phyloP scores from a whole-genome alignment of 139 green algal species.

The Nannochloris sp. region DNA sequence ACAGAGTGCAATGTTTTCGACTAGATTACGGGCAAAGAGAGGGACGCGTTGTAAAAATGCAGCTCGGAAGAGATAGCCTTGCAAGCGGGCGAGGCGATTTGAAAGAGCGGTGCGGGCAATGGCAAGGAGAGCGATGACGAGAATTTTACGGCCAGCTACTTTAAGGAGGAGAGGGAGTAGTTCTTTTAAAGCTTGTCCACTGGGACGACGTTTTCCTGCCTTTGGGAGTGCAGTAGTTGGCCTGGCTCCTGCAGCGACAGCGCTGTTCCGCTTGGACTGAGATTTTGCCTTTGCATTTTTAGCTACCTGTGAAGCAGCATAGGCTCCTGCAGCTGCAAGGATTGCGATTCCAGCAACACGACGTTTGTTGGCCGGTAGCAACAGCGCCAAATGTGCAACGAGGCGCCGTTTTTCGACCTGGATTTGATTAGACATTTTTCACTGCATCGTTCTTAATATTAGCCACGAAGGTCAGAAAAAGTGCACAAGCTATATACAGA shows the following conservation, averaged over 20 bases:
- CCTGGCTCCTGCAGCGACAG: background rate
- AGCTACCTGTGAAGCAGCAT: background rate
- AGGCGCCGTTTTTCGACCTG: background rate
- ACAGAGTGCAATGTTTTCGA: conserved; percentile 61
- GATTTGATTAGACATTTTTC: background rate
- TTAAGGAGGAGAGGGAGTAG: conserved; percentile 38
- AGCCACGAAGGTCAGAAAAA: too few species aligned
- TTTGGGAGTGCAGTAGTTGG: background rate
- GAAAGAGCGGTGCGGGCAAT: conserved; percentile 45
- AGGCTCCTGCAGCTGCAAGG: background rate
- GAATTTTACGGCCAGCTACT: conserved; percentile 25
- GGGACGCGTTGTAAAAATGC: conserved; percentile 58
- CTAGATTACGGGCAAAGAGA: conserved; percentile 49
- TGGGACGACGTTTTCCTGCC: background rate
- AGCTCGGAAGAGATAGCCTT: conserved; percentile 63
- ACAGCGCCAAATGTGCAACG: background rate
- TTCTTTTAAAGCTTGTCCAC: conserved; percentile 23
- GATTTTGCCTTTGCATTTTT: background rate
- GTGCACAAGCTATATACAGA: too few species aligned
- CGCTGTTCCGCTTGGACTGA: too few species aligned
- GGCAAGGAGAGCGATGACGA: conserved; percentile 23
- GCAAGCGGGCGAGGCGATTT: conserved; percentile 56
- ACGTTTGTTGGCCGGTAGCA: conserved; percentile 1
- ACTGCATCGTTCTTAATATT: too few species aligned
- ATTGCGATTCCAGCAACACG: background rate